Evolutionary conservation across 2,329 filamentous ascomycete species (phyloP), one percentile per base, ranked within the genome.

Genomic region (Talaromyces sp.): DNA sequence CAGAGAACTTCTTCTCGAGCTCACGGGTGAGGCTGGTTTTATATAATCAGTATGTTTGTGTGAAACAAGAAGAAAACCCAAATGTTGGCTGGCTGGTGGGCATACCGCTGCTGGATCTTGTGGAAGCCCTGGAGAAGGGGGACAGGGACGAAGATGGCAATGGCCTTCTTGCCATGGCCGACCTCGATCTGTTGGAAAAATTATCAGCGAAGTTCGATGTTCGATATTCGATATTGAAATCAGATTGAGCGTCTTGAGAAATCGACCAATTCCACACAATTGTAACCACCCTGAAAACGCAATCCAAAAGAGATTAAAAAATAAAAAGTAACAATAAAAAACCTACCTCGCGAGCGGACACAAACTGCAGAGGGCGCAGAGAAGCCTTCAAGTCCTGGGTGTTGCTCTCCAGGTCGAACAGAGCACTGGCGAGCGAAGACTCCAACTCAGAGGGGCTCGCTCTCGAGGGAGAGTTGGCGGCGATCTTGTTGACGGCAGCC

Each of bases 1-100:
- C 95, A 70, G 95, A 98, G 92, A 99, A 99, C 87, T 99, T 99
- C 92, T 99, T 99, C 90, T 99, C 95, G 79, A 99, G 93, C 88
- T 99, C 95, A 84, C 95, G 95, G 83, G 95, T 99, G 79, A 99
- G 89, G 80, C 94, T 98, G 61, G 23, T n/a, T 8, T 23, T 23
- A 23, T 23, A 23, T 14, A 27, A 33, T 60, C 30, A 60, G 55
- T 36, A 54, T 1, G 27, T 54, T 55, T 55, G 3, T 30, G 51
- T 9, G 7, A 63, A 4, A 3, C n/a, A n/a, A 14, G 27, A n/a
- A 2, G n/a, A 23, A 23, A 23, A 23, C 23, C 23, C 23, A 23
- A 23, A 23, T 23, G 64, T 74, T 59, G 47, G 42, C 9, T 56
- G 30, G 10, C 23, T 44, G 33, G 7, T 56, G 68, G 42, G 63